Base-by-base conservation (phyloP, 1,139 yeast species). In the Scheffersomyces lignicola region DNA sequence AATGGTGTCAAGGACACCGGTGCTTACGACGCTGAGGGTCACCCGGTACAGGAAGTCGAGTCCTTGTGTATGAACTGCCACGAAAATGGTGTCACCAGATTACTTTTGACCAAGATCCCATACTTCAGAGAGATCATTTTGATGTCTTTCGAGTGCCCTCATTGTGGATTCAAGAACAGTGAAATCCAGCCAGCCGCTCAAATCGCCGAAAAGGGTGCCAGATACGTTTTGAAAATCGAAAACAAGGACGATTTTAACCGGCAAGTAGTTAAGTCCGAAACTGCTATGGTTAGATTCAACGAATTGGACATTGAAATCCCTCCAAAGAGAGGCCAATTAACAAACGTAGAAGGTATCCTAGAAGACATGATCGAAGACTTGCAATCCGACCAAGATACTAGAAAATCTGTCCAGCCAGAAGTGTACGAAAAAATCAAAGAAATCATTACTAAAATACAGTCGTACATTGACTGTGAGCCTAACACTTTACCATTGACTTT, bases 41-140 rank as follows among this genome's bases (percentile, higher is more conserved):
- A 88, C 49, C 95, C 96, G 5, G 95, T 92, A 13, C 97, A 89
- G 60, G 97, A 92, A 58, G 78, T 94, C 44, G 94, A 90, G 56
- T 88, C 97, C 13, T 66, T 90, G 35, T 94, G 99, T 68, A 90
- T 94, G 96, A 87, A 88, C 66, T 94, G 99, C 62, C 88, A 83
- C 47, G 67, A 90, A 49, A 74, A 80, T 40, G 99, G 99, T 41
- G 70, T 71, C 33, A 92, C 98, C 11, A 70, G 95, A 49, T 59
- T 94, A 59, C 69, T 94, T 35, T 69, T 94, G 52, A 92, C 99
- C 11, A 73, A 80, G 41, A 94, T 94, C 49, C 99, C 99, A 9
- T 89, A 70, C 52, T 94, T 94, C 66, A 73, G 92, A 48, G 97
- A 94, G 60, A 80, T 94, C 40, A 87, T 94, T 39, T 61, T 94